These are phyloP conservation scores for Neurospora sp. DNA, from an alignment of 495 filamentous ascomycete species.

Conservation along the genomic window DNA sequence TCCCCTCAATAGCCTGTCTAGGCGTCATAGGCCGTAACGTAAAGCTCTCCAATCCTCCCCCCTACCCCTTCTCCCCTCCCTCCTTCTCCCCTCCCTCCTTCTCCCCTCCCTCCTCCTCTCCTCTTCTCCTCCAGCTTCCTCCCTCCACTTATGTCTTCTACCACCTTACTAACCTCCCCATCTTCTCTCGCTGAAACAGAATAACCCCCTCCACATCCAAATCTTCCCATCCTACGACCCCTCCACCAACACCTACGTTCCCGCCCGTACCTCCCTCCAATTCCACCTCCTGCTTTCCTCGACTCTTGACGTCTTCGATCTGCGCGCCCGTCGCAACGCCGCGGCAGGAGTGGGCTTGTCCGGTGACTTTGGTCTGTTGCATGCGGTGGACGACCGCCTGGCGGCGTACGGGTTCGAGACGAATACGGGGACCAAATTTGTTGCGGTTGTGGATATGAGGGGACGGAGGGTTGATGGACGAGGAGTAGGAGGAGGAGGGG, in stretches of 20 bases:
- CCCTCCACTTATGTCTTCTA: background rate
- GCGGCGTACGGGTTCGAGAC: constrained; percentile 93
- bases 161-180: constrained; percentile 5
- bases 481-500: constrained; percentile 7
- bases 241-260: constrained; percentile 30
- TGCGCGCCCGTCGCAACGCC: constrained; percentile 56
- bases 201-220: constrained; percentile 89
- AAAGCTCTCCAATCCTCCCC: constrained; percentile 19
- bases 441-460: constrained; percentile 79
- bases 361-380: constrained; percentile 84
- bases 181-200: constrained; percentile 62
- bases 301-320: constrained; percentile 87
- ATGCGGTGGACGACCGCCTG: constrained; percentile 84
- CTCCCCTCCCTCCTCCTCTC: background rate
- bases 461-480: constrained; percentile 37
- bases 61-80: no score
- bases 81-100: background rate
- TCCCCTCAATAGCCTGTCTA: constrained; percentile 79
- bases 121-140: background rate
- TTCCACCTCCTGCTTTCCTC: constrained; percentile 86
- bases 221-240: constrained; percentile 66
- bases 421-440: constrained; percentile 87
- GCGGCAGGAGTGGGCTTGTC: constrained; percentile 42
- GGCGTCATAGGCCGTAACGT: constrained; percentile 87
- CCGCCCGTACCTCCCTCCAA: constrained; percentile 56